A percentile compares a stretch with the other conserved stretches of the same genome.
Conservation (phyloP, 2,329 filamentous ascomycete species). For the Trichothecium roseum region DNA sequence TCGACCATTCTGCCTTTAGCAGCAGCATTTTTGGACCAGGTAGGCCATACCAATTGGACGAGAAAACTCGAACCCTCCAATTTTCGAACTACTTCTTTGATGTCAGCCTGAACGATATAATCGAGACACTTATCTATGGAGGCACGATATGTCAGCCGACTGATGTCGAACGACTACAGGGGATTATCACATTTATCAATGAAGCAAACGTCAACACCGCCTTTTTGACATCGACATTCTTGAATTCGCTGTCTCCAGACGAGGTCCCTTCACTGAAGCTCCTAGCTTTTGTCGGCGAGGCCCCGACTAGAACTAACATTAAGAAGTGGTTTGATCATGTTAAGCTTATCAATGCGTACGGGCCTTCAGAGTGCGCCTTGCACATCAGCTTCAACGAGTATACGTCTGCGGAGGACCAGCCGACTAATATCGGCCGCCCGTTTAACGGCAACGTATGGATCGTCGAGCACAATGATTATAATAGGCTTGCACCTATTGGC, state of each 20-base stretch:
- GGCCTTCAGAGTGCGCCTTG: slow-evolving; percentile 27
- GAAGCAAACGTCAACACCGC: slow-evolving; percentile 4
- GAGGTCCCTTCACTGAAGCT: slow-evolving; percentile 5
- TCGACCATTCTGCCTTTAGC: slow-evolving; percentile 39
- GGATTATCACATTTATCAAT: background rate
- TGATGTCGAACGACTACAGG: slow-evolving; percentile 19
- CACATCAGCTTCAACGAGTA: background rate
- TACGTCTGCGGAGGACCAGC: background rate
- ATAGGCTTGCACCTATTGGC: slow-evolving; percentile 6
- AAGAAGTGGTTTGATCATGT: slow-evolving; percentile 12
- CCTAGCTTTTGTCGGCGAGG: slow-evolving; percentile 10
- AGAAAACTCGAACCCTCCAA: background rate
- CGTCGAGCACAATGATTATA: slow-evolving; percentile 4
- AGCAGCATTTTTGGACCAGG: slow-evolving; percentile 30
- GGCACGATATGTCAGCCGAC: slow-evolving; percentile 27
- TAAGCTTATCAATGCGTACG: slow-evolving; percentile 26
- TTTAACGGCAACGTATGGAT: slow-evolving; percentile 6
- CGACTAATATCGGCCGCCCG: slow-evolving; percentile 3
- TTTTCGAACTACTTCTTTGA: slow-evolving; percentile 30
- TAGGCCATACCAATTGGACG: background rate
- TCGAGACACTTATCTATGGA: slow-evolving; percentile 30
- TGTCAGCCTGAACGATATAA: slow-evolving; percentile 31
- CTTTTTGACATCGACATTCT: background rate
- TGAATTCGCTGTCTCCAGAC: slow-evolving; percentile 2
- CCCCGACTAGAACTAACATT: slow-evolving; percentile 19